Evolutionary conservation across 2,329 filamentous ascomycete species (phyloP).

Genomic region (Rhytidhysteron rufulum): DNA sequence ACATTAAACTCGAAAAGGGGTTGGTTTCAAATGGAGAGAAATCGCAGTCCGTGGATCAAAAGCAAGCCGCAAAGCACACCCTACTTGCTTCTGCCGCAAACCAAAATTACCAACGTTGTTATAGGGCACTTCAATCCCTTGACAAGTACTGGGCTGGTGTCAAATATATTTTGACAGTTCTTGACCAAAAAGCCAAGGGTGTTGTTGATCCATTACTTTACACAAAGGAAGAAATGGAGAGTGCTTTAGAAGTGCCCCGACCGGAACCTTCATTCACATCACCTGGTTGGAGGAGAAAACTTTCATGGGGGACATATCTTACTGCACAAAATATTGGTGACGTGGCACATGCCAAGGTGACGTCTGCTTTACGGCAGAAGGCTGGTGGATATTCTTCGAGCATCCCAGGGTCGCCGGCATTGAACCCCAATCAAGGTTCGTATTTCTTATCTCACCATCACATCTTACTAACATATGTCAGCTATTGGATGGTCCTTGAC

Average conservation of each 20-base stretch:
- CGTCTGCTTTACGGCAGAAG: constrained; percentile 25
- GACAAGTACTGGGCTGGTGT: constrained; percentile 83
- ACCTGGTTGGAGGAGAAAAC: constrained; percentile 48
- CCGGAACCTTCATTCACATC: constrained; percentile 48
- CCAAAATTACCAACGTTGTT: constrained; percentile 83
- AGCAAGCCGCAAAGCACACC: constrained; percentile 61
- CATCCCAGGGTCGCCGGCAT: constrained; percentile 43
- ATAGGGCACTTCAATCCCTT: constrained; percentile 76
- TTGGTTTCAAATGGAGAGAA: constrained; percentile 7
- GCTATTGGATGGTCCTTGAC: constrained; percentile 84
- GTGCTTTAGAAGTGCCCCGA: constrained; percentile 55
- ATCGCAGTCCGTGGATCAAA: constrained; percentile 26
- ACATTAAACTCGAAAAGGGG: constrained; percentile 15
- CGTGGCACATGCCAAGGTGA: constrained; percentile 23
- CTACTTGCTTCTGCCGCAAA: constrained; percentile 76
- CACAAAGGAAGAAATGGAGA: constrained; percentile 72
- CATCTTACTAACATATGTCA: constrained; percentile 10
- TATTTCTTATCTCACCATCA: neutral
- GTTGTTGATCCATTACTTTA: constrained; percentile 71
- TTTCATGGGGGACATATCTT: constrained; percentile 42
- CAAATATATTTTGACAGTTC: constrained; percentile 78
- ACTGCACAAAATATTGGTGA: constrained; percentile 24
- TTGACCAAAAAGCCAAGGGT: constrained; percentile 84
- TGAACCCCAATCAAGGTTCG: constrained; percentile 50
- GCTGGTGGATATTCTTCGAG: constrained; percentile 20